phyloP scores from a whole-genome alignment of 345 rosid genomes.

The Excoecaria agallocha region DNA sequence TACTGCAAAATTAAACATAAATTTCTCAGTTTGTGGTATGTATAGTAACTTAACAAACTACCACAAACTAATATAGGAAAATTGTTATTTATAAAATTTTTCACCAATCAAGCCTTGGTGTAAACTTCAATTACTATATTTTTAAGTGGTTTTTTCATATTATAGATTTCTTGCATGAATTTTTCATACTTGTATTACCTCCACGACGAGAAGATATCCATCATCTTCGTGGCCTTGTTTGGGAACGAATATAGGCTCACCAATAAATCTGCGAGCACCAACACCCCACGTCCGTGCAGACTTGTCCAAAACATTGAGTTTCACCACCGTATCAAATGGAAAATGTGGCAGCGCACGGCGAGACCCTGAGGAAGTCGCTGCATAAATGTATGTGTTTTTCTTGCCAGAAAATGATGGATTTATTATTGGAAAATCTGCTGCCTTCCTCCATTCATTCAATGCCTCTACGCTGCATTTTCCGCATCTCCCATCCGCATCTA shows the following conservation, averaged over 20 bases:
- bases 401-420: constrained; percentile 66
- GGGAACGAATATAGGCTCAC: constrained; percentile 81
- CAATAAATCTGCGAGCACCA: constrained; percentile 63
- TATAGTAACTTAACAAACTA: no score
- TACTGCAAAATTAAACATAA: constrained; percentile 42
- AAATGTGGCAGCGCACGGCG: constrained; percentile 67
- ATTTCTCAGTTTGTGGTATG: no score
- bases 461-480: constrained; percentile 48
- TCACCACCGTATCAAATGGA: constrained; percentile 78
- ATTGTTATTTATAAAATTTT: no score
- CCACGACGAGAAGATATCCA: constrained; percentile 80
- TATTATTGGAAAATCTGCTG: constrained; percentile 71
- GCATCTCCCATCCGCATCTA: constrained; percentile 48
- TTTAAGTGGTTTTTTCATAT: no score
- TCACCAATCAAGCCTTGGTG: no score
- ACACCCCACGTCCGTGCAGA: constrained; percentile 51
- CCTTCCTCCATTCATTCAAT: constrained; percentile 50
- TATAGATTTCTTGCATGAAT: no score
- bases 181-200: constrained; percentile 39
- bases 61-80: no score
- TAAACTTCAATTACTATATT: no score
- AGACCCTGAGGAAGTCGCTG: constrained; percentile 65
- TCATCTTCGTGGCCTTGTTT: constrained; percentile 55
- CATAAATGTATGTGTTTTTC: constrained; percentile 46
- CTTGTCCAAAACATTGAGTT: constrained; percentile 41